phyloP scores from a whole-genome alignment of 192 early-diverging fungal species.

The Dissophora ornata region DNA sequence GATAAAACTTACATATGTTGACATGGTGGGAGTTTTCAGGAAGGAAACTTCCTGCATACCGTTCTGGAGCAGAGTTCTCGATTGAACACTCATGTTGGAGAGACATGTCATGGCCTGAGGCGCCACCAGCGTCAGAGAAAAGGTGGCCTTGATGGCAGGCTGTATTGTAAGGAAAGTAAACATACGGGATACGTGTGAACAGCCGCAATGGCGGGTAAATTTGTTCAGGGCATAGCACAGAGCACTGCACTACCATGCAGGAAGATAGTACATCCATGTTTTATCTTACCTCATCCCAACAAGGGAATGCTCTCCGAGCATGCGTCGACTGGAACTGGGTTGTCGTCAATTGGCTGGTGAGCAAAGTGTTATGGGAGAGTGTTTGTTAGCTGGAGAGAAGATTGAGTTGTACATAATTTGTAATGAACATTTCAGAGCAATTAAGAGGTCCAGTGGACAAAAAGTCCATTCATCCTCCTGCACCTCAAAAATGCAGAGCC shows the following conservation, averaged over 20 bases:
- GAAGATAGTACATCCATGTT: no score
- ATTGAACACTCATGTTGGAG: conserved; percentile 63
- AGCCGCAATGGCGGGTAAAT: no score
- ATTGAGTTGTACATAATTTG: no score
- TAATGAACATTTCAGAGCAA: no score
- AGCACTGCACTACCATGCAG: background rate
- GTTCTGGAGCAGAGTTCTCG: conserved; percentile 33
- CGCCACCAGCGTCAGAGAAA: conserved; percentile 60
- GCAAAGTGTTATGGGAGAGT: no score
- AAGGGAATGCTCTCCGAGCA: conserved; percentile 91
- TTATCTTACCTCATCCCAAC: conserved; percentile 86
- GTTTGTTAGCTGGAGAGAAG: no score
- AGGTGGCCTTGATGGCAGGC: conserved; percentile 68
- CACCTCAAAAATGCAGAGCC: no score
- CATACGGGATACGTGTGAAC: background rate
- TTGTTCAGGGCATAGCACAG: no score
- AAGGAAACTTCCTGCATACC: conserved; percentile 52
- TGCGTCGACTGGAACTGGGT: conserved; percentile 97
- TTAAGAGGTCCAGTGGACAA: no score
- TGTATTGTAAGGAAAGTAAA: conserved; percentile 16
- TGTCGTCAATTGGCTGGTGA: conserved; percentile 78
- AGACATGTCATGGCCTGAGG: conserved; percentile 55
- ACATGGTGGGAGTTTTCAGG: conserved; percentile 52
- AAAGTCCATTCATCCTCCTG: no score
- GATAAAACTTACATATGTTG: conserved; percentile 44